phyloP scores from a whole-genome alignment of 2,329 filamentous ascomycete genomes.

The Domatiomyces globalis region DNA sequence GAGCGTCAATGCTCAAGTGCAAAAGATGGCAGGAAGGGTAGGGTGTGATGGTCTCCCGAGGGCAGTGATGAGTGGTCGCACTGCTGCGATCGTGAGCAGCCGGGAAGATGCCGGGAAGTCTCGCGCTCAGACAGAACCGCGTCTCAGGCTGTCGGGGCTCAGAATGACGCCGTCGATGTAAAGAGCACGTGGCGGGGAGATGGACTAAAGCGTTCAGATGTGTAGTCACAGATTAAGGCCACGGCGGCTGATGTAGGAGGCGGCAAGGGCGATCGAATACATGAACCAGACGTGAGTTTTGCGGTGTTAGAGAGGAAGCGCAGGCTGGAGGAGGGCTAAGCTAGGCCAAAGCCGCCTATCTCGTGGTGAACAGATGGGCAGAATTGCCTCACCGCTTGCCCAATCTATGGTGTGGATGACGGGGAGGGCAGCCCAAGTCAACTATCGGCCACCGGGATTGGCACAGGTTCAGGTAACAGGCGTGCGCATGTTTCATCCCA shows the following conservation, averaged over 20 bases:
- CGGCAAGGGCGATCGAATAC: not conserved
- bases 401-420: not conserved
- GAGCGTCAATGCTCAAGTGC: not conserved
- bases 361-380: not conserved
- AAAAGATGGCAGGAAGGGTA: not conserved
- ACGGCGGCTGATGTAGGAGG: not conserved
- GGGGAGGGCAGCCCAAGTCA: not conserved
- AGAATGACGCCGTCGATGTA: not conserved
- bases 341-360: not conserved
- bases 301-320: not conserved
- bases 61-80: not conserved
- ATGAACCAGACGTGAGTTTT: not conserved
- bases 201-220: not conserved
- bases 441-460: not conserved
- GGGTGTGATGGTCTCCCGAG: not conserved
- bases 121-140: not conserved
- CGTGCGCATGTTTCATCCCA: not conserved
- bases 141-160: not conserved
- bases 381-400: not conserved
- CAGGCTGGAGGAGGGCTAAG: not conserved
- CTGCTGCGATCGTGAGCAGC: not conserved
- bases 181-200: not conserved
- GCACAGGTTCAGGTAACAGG: not conserved
- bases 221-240: not conserved
- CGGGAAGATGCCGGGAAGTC: not conserved